Evolutionary conservation across 768 basidiomycete genomes (phyloP).

Genomic region (Pisolithus albus): DNA sequence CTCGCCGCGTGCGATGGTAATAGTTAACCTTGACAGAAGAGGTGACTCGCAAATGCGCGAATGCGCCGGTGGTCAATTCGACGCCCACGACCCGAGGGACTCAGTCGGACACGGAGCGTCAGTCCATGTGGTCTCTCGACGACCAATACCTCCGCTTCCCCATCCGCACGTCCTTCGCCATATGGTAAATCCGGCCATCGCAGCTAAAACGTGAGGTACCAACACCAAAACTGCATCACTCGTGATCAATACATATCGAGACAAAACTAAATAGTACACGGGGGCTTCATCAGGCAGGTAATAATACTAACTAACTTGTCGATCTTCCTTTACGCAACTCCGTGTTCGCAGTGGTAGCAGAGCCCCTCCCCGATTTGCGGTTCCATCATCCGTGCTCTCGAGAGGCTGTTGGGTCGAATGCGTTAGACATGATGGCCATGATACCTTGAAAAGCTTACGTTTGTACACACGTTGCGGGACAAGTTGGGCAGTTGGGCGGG

Average conservation of each 20-base stretch:
- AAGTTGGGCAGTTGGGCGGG: constrained; percentile 27
- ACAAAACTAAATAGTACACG: constrained; percentile 15
- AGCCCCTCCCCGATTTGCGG: constrained; percentile 10
- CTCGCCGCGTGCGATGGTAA: background rate
- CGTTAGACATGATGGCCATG: constrained; percentile 7
- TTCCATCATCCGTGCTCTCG: constrained; percentile 15
- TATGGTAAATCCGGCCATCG: constrained; percentile 12
- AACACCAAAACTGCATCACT: constrained; percentile 4
- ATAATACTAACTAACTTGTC: background rate
- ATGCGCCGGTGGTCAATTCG: background rate
- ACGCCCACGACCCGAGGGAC: background rate
- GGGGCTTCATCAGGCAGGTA: constrained; percentile 10
- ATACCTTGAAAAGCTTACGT: constrained; percentile 23
- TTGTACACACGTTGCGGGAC: constrained; percentile 35
- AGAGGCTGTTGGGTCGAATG: constrained; percentile 16
- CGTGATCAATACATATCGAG: constrained; percentile 9
- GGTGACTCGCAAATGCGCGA: background rate
- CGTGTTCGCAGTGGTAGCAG: constrained; percentile 20
- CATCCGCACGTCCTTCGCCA: background rate
- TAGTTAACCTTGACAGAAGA: background rate
- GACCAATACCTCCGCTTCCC: background rate
- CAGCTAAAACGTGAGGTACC: constrained; percentile 17
- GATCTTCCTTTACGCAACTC: constrained; percentile 3
- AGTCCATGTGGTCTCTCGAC: background rate
- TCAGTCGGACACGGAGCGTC: background rate